phyloP scores from a whole-genome alignment of 257 asterid species.

The Solanum etuberosum region DNA sequence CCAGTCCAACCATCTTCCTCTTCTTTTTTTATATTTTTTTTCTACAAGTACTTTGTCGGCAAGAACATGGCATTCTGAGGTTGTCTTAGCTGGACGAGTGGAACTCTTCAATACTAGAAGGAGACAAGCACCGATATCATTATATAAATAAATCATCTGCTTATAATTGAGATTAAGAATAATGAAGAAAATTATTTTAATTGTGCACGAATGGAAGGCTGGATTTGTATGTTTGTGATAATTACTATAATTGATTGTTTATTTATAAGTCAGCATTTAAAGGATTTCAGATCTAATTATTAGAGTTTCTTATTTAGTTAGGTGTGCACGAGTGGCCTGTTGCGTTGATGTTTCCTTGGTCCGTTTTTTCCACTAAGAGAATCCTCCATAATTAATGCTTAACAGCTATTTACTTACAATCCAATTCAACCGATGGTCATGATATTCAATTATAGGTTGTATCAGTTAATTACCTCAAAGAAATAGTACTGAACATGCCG shows the following conservation, averaged over 20 bases:
- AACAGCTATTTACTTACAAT: background rate
- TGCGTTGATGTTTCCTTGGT: background rate
- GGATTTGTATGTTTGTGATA: background rate
- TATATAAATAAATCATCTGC: background rate
- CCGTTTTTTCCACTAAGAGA: background rate
- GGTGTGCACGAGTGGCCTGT: background rate
- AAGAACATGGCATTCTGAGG: background rate
- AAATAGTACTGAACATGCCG: background rate
- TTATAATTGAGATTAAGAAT: background rate
- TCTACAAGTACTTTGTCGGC: background rate
- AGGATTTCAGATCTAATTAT: background rate
- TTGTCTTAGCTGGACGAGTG: background rate
- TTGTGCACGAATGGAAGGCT: background rate
- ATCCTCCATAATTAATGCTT: background rate
- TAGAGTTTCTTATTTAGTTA: background rate
- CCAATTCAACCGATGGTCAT: background rate
- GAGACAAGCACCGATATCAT: background rate
- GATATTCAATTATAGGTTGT: background rate
- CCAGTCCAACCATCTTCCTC: background rate
- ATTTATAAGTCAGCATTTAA: background rate
- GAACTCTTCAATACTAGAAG: background rate
- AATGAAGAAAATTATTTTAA: background rate
- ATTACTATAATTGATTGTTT: background rate
- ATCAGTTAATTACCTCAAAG: background rate
- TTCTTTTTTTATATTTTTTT: background rate